Base-by-base conservation (phyloP, 2,329 filamentous ascomycete genomes). In the Ustulina deusta region DNA sequence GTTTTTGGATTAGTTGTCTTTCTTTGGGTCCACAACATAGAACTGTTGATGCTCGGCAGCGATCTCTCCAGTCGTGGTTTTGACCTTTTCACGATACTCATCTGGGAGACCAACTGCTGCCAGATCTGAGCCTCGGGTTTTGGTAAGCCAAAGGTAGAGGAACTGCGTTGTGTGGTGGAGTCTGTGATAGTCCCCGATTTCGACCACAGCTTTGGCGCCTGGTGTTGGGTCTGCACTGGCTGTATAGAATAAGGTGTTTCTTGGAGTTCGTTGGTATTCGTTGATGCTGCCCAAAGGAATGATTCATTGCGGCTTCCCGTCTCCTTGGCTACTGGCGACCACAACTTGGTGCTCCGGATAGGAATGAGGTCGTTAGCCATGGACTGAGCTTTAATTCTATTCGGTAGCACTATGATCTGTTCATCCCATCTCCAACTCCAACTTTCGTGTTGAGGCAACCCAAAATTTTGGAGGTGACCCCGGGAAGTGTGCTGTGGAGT, bases 311-410 rank as follows among this genome's bases (percentile, higher is more conserved):
- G 13, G 34, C 3, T 52, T 36, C 32, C 20, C 13, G n/a, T 38
- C 34, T 63, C 27, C 32, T 36, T 36, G 2, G 9, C 15, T 1
- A 32, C 49, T 42, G 67, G 67, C 22, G 60, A 60, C 82, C 82
- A 83, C 46, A 83, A 71, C 5, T 76, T 65, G 17, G 72, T 74
- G 71, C 80, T 83, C 67, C 81, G 76, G 40, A 84, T 75, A 15
- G 72, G 63, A 17, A 71, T 66, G 13, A 76, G 71, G 52, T 78
- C 76, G 10, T 75, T 68, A 36, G 70, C 70, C 38, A 74, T 76
- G 11, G 74, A 71, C 55, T 77, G 76, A 13, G 76, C 65, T 61
- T 79, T 80, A 2, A 66, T 61, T 38, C 74, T 66, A 62, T 68
- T 74, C 20, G 69, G 72, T 25, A 73, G 65, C 22, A 74, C 66